Evolutionary conservation across 441 rosid species (phyloP).

Genomic region (Adansonia gregorii): DNA sequence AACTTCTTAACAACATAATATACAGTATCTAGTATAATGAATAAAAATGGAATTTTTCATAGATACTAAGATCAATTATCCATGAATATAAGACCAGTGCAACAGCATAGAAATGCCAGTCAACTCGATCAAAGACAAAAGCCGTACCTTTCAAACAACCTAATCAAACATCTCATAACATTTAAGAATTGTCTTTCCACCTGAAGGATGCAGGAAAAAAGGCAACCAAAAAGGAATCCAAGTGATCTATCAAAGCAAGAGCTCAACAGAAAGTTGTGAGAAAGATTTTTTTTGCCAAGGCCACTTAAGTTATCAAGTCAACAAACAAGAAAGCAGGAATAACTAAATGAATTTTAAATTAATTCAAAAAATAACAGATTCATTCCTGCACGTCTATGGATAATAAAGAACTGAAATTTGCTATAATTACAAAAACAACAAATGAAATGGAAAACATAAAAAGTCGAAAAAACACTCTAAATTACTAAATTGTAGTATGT

Average conservation of each 20-base stretch:
- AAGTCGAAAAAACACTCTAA: background rate
- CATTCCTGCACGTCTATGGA: background rate
- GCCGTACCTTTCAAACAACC: slow-evolving; percentile 9
- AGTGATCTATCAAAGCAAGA: background rate
- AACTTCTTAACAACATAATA: slow-evolving; percentile 10
- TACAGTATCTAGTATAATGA: background rate
- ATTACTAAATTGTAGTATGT: background rate
- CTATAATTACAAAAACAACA: background rate
- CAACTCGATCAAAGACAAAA: background rate
- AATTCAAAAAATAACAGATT: background rate
- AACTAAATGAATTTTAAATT: slow-evolving; percentile 20
- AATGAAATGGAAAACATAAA: background rate
- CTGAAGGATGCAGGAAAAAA: background rate
- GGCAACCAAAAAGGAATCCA: background rate
- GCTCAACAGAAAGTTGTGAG: background rate
- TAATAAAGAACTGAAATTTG: background rate
- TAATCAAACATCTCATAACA: background rate
- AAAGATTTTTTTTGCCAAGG: background rate
- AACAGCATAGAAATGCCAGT: background rate
- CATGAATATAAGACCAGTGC: slow-evolving; percentile 8
- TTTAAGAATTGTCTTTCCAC: background rate
- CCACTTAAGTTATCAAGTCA: slow-evolving; percentile 2
- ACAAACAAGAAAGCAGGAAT: background rate
- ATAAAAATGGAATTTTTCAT: background rate
- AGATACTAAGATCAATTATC: background rate